Evolutionary conservation across 1,139 yeast species (phyloP), one percentile per base, ranked within the genome.

Genomic region (Meyerozyma smithsonii): DNA sequence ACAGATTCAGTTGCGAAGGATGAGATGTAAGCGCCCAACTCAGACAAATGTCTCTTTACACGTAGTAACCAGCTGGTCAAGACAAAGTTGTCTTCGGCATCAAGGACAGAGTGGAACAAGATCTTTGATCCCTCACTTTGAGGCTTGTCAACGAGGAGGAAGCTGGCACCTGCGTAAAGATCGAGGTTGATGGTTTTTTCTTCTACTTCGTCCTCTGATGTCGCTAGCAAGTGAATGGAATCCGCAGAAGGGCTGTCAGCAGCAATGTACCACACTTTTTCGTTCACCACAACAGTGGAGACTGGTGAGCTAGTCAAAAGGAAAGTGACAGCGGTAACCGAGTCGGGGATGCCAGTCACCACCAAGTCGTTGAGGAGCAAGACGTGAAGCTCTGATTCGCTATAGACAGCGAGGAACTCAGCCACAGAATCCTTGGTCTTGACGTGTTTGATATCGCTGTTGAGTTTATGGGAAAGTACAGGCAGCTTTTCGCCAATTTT

Each of bases 11-110:
- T 35, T 20, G 46, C 35, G 19, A 39, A 35, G 4, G 59, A 47
- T 1, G 55, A 46, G 4, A 55, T 41, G 35, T 51, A 62, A 37
- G 45, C 54, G 1, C 73, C 73, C 18, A 70, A 49, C 37, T 65
- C 70, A 10, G 52, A 42, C 47, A 67, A 57, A 42, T 70, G 76
- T 42, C 71, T 58, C 35, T 49, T 47, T 17, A 56, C 45, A 49
- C 74, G 55, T 32, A 50, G 52, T 7, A 62, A 21, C 67, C 69
- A 64, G 24, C 64, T 56, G 4, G 49, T 35, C 8, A 64, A 36
- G 7, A 63, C 46, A 20, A 58, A 55, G 16, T 54, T 49, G 26
- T 56, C 47, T 8, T 54, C 51, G 7, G 57, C 48, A 32, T 65
- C 66, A 28, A 65, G 64, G 28, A 64, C 55, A 30, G 66, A 48